Evolutionary conservation across 1,284 basidiomycete genomes (phyloP).

Genomic region (Filobasidium uniguttulatum): DNA sequence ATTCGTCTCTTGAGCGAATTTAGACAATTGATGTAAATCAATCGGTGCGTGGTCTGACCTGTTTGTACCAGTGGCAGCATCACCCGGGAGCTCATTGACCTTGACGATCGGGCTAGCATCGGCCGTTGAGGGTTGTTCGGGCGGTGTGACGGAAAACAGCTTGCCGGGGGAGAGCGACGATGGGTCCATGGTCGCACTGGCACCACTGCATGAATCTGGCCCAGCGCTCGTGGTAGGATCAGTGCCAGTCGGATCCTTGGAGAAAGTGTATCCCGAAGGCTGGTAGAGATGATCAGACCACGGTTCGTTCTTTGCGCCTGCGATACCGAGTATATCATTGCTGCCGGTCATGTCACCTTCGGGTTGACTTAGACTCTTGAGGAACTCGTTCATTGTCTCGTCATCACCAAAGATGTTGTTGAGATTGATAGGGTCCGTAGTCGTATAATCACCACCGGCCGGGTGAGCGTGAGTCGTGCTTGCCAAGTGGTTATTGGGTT

Average conservation of each 20-base stretch:
- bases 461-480: too few species aligned
- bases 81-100: slow-evolving; percentile 7
- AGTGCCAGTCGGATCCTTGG: too few species aligned
- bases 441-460: too few species aligned
- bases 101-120: slow-evolving; percentile 2
- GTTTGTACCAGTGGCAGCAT: too few species aligned
- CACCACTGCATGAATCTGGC: not conserved
- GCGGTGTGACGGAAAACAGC: slow-evolving; percentile 3
- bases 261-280: too few species aligned
- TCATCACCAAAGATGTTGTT: slow-evolving; percentile 5
- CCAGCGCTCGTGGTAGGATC: not conserved
- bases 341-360: not conserved
- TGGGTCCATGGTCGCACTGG: not conserved
- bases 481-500: too few species aligned
- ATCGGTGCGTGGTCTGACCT: not conserved
- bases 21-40: slow-evolving; percentile 4
- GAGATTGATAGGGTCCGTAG: too few species aligned
- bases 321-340: not conserved
- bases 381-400: slow-evolving; percentile 11
- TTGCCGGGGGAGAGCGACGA: not conserved
- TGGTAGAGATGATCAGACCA: not conserved
- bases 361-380: slow-evolving; percentile 8
- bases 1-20: slow-evolving; percentile 1
- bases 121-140: not conserved
- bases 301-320: not conserved